A percentile compares a stretch with the other conserved stretches of the same genome.
Conservation (phyloP, 163 green algal species). For the Prototheca wickerhamii region DNA sequence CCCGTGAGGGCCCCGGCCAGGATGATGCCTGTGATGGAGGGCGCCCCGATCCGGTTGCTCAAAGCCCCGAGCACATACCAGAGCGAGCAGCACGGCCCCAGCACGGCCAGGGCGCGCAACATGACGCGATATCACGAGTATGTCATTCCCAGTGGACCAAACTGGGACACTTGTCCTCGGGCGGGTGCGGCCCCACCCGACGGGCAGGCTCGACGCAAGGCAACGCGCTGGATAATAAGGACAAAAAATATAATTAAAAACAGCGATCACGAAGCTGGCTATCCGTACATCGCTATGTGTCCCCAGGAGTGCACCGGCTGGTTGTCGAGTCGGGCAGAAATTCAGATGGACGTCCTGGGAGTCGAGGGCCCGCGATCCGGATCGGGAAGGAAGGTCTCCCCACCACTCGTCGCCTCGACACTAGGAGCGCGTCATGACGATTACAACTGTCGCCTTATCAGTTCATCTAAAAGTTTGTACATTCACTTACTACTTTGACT, state of each 20-base stretch:
- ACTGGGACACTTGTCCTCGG: neutral
- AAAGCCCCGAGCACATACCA: constrained; percentile 5
- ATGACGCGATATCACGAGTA: neutral
- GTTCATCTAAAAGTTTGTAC: neutral
- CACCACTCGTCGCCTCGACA: too few relatives aligned
- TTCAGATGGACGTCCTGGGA: too few relatives aligned
- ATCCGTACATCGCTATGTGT: too few relatives aligned
- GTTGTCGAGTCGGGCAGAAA: too few relatives aligned
- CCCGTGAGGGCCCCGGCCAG: constrained; percentile 53
- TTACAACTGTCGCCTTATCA: neutral
- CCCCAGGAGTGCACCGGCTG: too few relatives aligned
- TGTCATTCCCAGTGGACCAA: neutral
- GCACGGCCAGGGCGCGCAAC: neutral
- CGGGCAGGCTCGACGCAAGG: too few relatives aligned
- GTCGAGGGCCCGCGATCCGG: too few relatives aligned
- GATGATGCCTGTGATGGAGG: constrained; percentile 30
- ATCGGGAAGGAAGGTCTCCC: too few relatives aligned
- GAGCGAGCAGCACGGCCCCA: neutral
- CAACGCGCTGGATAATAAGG: too few relatives aligned
- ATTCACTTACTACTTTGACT: neutral
- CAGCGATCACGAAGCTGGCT: too few relatives aligned
- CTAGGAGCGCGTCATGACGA: neutral
- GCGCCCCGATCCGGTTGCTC: constrained; percentile 1
- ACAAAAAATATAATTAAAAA: too few relatives aligned
- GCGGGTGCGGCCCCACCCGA: neutral